Percentiles rank a stretch among this genome's conserved stretches.
phyloP scores from a whole-genome alignment of 2,329 filamentous ascomycete species.

The Sphaerulina musiva region DNA sequence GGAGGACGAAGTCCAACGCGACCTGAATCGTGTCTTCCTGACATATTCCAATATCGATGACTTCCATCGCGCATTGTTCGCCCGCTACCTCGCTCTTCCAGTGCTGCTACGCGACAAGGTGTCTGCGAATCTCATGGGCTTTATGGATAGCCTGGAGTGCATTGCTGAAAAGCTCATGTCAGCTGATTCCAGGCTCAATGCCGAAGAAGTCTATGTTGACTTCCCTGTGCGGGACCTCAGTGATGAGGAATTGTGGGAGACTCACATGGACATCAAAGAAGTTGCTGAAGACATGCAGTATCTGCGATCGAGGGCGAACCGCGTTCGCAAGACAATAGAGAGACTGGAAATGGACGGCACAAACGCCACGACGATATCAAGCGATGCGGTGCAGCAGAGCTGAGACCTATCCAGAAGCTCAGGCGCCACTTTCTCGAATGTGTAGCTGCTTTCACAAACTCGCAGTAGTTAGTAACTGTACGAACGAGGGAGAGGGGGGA shows the following conservation, averaged over 20 bases:
- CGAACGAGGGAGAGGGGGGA: not conserved
- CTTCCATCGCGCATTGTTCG: not conserved
- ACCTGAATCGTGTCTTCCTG: not conserved
- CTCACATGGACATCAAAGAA: not conserved
- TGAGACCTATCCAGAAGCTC: not conserved
- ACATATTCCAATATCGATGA: not conserved
- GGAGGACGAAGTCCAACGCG: not conserved
- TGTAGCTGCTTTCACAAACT: not conserved
- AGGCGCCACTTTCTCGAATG: too few relatives aligned
- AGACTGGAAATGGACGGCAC: not conserved
- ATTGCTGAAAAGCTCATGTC: not conserved
- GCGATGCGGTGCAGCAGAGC: not conserved
- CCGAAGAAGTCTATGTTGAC: not conserved
- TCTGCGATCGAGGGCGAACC: not conserved
- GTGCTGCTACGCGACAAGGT: constrained; percentile 1
- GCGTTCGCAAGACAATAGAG: not conserved
- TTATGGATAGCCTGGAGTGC: not conserved
- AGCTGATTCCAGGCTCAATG: not conserved
- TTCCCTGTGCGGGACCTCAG: not conserved
- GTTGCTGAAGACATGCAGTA: not conserved
- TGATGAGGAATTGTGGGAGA: not conserved
- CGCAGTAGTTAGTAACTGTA: not conserved
- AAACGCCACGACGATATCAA: not conserved
- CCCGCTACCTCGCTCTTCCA: not conserved
- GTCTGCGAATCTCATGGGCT: constrained; percentile 1